phyloP scores from a whole-genome alignment of 371 early-diverging fungal genomes.

The Mortierella polycephala region DNA sequence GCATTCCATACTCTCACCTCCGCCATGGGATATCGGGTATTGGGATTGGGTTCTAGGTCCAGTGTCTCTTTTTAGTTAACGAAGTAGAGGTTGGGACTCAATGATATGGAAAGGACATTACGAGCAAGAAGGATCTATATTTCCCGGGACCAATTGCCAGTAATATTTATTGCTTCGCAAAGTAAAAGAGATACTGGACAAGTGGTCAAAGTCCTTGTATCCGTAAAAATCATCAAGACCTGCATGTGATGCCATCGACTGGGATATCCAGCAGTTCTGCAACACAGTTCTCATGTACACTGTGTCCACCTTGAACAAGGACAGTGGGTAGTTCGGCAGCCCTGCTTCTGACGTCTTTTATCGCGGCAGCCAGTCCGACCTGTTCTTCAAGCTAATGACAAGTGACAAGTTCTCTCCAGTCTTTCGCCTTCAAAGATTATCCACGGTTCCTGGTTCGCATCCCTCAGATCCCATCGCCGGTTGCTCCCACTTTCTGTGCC shows the following conservation, averaged over 20 bases:
- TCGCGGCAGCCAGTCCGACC: slow-evolving; percentile 4
- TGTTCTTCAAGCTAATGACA: not conserved
- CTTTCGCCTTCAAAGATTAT: not conserved
- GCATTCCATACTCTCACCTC: no score
- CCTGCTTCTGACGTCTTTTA: not conserved
- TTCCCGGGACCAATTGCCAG: no score
- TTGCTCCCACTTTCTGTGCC: not conserved
- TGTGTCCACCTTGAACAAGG: not conserved
- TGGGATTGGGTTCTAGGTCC: no score
- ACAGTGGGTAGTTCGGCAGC: not conserved
- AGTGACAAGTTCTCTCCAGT: not conserved
- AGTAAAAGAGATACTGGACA: no score
- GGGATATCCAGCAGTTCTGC: not conserved
- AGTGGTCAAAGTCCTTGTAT: no score
- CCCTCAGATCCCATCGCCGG: not conserved
- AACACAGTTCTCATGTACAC: not conserved
- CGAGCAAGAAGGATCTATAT: no score
- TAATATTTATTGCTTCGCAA: no score
- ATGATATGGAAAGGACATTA: no score
- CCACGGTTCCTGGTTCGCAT: not conserved
- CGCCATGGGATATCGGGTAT: no score
- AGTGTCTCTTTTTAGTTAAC: no score
- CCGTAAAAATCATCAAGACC: no score
- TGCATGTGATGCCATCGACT: slow-evolving; percentile 2
- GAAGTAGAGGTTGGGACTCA: no score